phyloP scores from a whole-genome alignment of 352 stramenopile genomes.

The Phytophthora sp. region DNA sequence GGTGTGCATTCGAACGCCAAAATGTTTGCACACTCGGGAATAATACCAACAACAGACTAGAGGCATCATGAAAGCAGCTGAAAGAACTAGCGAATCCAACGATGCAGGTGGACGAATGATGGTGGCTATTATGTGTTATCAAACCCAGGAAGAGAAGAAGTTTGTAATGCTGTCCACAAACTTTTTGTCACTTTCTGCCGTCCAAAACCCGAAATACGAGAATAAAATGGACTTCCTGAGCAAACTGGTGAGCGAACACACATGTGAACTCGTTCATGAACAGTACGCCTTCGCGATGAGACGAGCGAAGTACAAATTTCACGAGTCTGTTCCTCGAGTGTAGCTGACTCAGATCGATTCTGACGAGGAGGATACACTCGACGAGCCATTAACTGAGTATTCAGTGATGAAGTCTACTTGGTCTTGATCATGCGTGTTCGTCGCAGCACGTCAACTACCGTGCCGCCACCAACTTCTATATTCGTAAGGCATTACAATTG shows the following conservation, averaged over 20 bases:
- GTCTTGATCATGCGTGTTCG: slow-evolving; percentile 28
- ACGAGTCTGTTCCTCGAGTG: slow-evolving; percentile 4
- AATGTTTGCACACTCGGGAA: slow-evolving; percentile 22
- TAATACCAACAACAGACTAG: slow-evolving; percentile 39
- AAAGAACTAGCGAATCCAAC: too few species aligned
- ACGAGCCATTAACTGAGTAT: too few species aligned
- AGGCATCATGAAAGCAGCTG: slow-evolving; percentile 31
- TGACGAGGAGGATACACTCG: not conserved
- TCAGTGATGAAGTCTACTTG: too few species aligned
- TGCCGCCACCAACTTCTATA: slow-evolving; percentile 15
- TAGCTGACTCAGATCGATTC: slow-evolving; percentile 9
- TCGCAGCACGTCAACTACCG: too few species aligned
- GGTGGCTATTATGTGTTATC: too few species aligned
- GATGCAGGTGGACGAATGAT: too few species aligned
- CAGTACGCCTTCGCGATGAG: slow-evolving; percentile 19
- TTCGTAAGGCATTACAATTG: slow-evolving; percentile 6
- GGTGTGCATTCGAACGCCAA: slow-evolving; percentile 22
- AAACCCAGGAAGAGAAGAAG: slow-evolving; percentile 16
- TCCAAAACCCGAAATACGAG: slow-evolving; percentile 22
- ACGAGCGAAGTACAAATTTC: slow-evolving; percentile 13
- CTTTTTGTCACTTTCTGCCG: not conserved
- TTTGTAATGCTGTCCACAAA: slow-evolving; percentile 24
- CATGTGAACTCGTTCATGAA: slow-evolving; percentile 21
- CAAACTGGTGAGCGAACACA: slow-evolving; percentile 34
- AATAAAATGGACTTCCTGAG: slow-evolving; percentile 14